Evolutionary conservation across 805 yeast genomes (phyloP), one percentile per base, ranked within the genome.

Genomic region (Maudiozyma turicensis): DNA sequence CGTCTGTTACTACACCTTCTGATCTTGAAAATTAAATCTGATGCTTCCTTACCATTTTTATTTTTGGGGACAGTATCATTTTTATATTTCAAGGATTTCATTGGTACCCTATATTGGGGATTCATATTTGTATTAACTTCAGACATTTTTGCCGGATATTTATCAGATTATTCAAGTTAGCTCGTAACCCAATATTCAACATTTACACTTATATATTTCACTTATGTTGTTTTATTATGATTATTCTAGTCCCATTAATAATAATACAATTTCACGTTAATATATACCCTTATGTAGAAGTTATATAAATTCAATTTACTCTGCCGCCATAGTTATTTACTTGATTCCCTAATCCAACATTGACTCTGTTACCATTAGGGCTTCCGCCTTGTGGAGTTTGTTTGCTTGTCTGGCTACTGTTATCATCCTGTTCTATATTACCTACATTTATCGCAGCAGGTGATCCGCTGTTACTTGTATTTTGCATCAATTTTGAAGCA

Each of bases 401-500:
- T 28, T n/a, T 40, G 33, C 31, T 40, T 5, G 30, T 11, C 8
- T n/a, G 29, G 45, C 34, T 40, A 20, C 34, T 11, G 10, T 14
- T 48, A 26, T 29, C 30, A 38, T 30, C 33, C 30, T 43, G 48
- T 9, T 40, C 42, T 30, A 34, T 34, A 32, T 43, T 50, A 6
- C 44, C 45, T 14, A 35, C 39, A 34, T 42, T 47, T 10, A 7
- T 10, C 5, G 33, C 30, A 6, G 8, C 33, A 10, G 48, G 45
- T 3, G 50, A 49, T 13, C 31, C 34, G n/a, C 48, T n/a, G 29
- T 38, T 46, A 14, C 40, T 51, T 8, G 56, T 47, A 43, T 51
- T 57, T 48, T 57, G 64, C 62, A 58, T 58, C 31, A 61, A 45
- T 50, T 60, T 59, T n/a, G 64, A 56, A 4, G 65, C 62, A 44